A percentile compares a stretch with the other conserved stretches of the same genome.
Conservation (phyloP, 805 yeast species). For the Torulaspora delbrueckii region DNA sequence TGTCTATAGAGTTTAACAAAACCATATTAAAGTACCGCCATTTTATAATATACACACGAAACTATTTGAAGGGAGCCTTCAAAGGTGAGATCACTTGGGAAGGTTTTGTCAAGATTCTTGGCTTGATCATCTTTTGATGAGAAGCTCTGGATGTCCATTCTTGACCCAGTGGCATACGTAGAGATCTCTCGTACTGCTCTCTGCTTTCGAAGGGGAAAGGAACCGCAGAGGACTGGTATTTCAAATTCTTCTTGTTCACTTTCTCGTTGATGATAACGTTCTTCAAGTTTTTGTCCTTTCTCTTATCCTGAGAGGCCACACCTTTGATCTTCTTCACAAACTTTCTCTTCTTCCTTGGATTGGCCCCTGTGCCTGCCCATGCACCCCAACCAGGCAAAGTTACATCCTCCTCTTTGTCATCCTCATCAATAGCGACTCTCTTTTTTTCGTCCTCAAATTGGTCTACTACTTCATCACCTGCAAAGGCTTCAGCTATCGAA, state of each 20-base stretch:
- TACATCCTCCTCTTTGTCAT: conserved; percentile 77
- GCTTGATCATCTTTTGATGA: conserved; percentile 84
- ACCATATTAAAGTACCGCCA: neutral
- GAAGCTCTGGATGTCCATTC: conserved; percentile 91
- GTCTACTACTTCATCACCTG: conserved; percentile 88
- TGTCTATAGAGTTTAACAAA: neutral
- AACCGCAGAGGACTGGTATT: conserved; percentile 83
- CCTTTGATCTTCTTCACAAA: conserved; percentile 72
- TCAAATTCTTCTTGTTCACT: conserved; percentile 74
- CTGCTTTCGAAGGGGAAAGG: conserved; percentile 92
- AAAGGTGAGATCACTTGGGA: conserved; percentile 90
- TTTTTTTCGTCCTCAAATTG: conserved; percentile 75
- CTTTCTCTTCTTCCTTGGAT: conserved; percentile 50
- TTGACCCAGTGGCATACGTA: conserved; percentile 94
- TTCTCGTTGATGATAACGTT: conserved; percentile 88
- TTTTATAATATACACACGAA: conserved; percentile 1
- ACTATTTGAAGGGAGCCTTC: conserved; percentile 70
- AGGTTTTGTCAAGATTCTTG: conserved; percentile 77
- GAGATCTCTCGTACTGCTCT: conserved; percentile 91
- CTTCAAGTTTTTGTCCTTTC: conserved; percentile 71
- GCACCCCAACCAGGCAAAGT: conserved; percentile 98
- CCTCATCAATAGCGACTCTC: conserved; percentile 66
- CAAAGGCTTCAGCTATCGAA: conserved; percentile 86
- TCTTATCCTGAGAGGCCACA: conserved; percentile 59
- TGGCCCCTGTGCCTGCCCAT: conserved; percentile 75